Conservation (phyloP, 805 yeast species). For the Candida ulmi region DNA sequence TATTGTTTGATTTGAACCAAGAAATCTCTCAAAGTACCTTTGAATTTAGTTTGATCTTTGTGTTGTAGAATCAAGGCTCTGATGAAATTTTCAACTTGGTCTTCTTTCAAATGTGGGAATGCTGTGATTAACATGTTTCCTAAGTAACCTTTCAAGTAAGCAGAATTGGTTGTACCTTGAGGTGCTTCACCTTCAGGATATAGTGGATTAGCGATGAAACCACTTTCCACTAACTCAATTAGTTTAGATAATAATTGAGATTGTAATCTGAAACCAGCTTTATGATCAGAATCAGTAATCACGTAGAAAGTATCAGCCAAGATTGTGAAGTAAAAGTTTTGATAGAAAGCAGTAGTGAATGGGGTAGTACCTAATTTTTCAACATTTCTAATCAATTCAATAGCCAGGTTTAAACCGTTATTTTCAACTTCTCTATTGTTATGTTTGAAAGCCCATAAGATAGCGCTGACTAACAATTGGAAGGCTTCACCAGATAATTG, state of each 20-base stretch:
- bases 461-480: slow-evolving; percentile 86
- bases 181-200: slow-evolving; percentile 80
- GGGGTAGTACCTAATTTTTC: slow-evolving; percentile 63
- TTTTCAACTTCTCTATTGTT: slow-evolving; percentile 96
- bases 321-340: slow-evolving; percentile 82
- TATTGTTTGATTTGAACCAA: slow-evolving; percentile 91
- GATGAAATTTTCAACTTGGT: slow-evolving; percentile 78
- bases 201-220: slow-evolving; percentile 70
- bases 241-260: slow-evolving; percentile 78
- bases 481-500: slow-evolving; percentile 90
- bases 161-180: slow-evolving; percentile 76
- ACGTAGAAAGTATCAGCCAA: slow-evolving; percentile 90
- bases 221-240: slow-evolving; percentile 75
- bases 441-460: slow-evolving; percentile 97
- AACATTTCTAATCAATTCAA: slow-evolving; percentile 80
- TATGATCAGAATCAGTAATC: slow-evolving; percentile 94
- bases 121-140: slow-evolving; percentile 79
- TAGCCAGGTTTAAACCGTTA: slow-evolving; percentile 77
- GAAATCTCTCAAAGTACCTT: slow-evolving; percentile 87
- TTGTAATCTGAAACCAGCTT: slow-evolving; percentile 90
- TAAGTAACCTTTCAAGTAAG: slow-evolving; percentile 72
- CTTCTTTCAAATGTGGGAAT: slow-evolving; percentile 85
- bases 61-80: slow-evolving; percentile 70
- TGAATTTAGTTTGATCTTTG: slow-evolving; percentile 69
- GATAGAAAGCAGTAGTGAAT: slow-evolving; percentile 81